Evolutionary conservation across 306 rosid genomes (phyloP), one percentile per base, ranked within the genome.

Genomic region (Fragaria nilgerrensis): DNA sequence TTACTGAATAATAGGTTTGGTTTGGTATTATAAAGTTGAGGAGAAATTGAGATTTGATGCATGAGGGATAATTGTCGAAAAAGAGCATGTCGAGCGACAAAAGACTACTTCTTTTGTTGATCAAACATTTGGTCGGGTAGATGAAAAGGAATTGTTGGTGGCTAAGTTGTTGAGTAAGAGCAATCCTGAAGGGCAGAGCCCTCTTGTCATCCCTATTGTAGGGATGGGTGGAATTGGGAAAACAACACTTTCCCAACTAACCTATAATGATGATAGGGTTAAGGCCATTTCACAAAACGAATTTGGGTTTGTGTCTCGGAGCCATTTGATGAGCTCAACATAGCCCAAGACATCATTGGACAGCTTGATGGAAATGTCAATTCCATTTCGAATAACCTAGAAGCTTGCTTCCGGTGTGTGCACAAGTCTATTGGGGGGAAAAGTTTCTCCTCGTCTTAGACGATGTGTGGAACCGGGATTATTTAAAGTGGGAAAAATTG

Each of bases 221-320:
- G 79, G 83, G 63, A 73, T 74, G 63, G 82, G 83, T 16, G 83
- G 62, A 2, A 68, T 79, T 5, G 78, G 83, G 0, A 79, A 73
- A 53, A 73, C 78, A 5, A 79, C 74, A 4, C 50, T 79, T 27
- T 37, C 83, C 34, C 74, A 79, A 39, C 71, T 79, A 16, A 78
- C 36, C 4, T 79, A 52, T 23, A 53, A 66, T 43, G 78, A 79
- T n/a, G 83, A 65, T 4, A 19, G 9, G 19, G 69, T 79, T 17
- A 27, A 55, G 13, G 25, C 48, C 0, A 32, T n/a, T 74, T 73
- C 23, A 8, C 45, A 17, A 8, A 55, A 19, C 27, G 63, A 53
- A 56, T 53, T 2, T 79, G 78, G 83, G 83, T 73, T 23, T 73
- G 83, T 56, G 83, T 80, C 3, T 74, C 83, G 0, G 83, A 80